These are phyloP conservation scores for Quercus tomentella DNA, from an alignment of 331 rosid species.

Conservation along the genomic window DNA sequence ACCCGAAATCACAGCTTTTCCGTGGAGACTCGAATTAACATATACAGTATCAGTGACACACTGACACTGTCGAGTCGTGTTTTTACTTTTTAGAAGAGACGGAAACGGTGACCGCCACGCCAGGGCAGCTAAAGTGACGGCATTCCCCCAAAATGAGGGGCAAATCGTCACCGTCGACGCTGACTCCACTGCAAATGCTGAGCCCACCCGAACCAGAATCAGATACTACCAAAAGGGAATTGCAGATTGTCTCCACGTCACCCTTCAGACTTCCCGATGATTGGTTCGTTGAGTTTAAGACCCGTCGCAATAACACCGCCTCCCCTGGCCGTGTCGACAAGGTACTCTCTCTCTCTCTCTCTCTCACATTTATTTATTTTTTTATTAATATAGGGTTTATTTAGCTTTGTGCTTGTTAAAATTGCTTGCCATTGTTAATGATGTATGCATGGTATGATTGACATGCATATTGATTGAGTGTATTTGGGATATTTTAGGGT, in stretches of 20 bases:
- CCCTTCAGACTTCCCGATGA: constrained; percentile 37
- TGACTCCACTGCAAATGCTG: constrained; percentile 6
- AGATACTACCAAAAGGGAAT: neutral
- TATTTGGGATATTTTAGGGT: too few species aligned
- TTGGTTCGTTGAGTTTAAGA: constrained; percentile 43
- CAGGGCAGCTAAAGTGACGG: neutral
- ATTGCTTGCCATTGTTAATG: too few species aligned
- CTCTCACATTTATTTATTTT: neutral
- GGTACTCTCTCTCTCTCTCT: constrained; percentile 16
- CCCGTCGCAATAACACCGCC: constrained; percentile 11
- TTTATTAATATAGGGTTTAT: neutral
- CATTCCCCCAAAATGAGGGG: neutral
- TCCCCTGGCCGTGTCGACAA: constrained; percentile 24
- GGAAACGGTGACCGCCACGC: too few species aligned
- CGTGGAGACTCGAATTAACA: too few species aligned
- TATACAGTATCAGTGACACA: too few species aligned
- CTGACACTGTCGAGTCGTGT: too few species aligned
- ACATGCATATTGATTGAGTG: too few species aligned
- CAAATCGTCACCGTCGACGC: neutral
- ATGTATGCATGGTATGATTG: too few species aligned
- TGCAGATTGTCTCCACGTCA: constrained; percentile 15
- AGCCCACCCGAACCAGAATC: neutral
- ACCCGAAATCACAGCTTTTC: too few species aligned
- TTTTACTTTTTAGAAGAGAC: too few species aligned
- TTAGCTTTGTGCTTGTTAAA: neutral